phyloP scores from a whole-genome alignment of 805 yeast species.

The Kodamaea kaohsiungensis region DNA sequence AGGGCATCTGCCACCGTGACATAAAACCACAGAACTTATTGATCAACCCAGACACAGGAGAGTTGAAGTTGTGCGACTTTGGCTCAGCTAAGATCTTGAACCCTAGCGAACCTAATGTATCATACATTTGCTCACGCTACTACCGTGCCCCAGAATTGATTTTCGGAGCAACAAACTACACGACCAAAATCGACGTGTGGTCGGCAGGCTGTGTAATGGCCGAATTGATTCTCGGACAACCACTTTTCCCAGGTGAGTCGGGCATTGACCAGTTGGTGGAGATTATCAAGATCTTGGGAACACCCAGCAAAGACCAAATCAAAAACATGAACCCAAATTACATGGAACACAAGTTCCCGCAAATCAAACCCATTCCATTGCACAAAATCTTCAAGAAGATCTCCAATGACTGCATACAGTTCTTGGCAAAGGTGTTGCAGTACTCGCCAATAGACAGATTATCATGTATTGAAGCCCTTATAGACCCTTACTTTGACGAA shows the following conservation, averaged over 20 bases:
- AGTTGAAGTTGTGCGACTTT: slow-evolving; percentile 91
- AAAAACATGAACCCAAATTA: slow-evolving; percentile 94
- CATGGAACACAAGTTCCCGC: slow-evolving; percentile 95
- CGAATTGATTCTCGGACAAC: slow-evolving; percentile 91
- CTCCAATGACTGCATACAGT: slow-evolving; percentile 53
- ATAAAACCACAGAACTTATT: slow-evolving; percentile 88
- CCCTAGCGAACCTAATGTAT: slow-evolving; percentile 90
- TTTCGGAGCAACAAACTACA: slow-evolving; percentile 94
- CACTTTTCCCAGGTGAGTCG: slow-evolving; percentile 95
- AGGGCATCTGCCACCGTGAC: slow-evolving; percentile 89
- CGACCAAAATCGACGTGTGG: slow-evolving; percentile 97
- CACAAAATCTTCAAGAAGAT: slow-evolving; percentile 62
- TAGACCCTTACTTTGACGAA: slow-evolving; percentile 57
- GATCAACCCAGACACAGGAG: slow-evolving; percentile 82
- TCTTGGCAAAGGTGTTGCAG: slow-evolving; percentile 58
- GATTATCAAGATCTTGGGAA: slow-evolving; percentile 92
- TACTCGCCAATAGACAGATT: slow-evolving; percentile 70
- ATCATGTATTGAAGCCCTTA: slow-evolving; percentile 55
- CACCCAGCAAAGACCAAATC: slow-evolving; percentile 91
- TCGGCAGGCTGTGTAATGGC: slow-evolving; percentile 99
- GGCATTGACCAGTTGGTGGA: slow-evolving; percentile 98
- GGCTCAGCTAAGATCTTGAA: slow-evolving; percentile 92
- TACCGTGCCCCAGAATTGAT: slow-evolving; percentile 97
- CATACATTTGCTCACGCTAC: slow-evolving; percentile 94
- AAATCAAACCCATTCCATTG: slow-evolving; percentile 75